Evolutionary conservation across 2,329 filamentous ascomycete genomes (phyloP), one percentile per base, ranked within the genome.

Genomic region (Fusarium begoniae): DNA sequence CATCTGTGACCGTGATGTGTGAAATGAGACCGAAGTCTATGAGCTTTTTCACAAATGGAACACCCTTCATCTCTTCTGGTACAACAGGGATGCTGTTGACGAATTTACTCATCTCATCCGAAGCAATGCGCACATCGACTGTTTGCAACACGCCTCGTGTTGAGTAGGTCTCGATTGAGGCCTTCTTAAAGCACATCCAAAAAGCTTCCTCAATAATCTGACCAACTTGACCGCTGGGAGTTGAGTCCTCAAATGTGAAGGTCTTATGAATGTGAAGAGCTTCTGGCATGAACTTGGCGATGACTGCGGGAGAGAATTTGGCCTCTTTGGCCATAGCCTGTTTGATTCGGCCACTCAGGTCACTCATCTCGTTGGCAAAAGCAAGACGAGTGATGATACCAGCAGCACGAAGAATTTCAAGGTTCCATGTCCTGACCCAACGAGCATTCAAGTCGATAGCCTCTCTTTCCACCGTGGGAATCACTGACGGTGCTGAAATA

Each of bases 401-500:
- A 24, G 96, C 94, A 37, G 95, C 93, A 48, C 96, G 90, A 44
- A 99, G 87, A 87, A 99, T 94, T 80, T 98, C 96, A 28, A 94
- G 88, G 78, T 99, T 99, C 97, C 96, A 99, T 22, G 92, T 94
- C 71, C 95, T 92, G 22, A 99, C 96, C 87, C 95, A 98, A 63
- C 95, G 91, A 22, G 96, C 97, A 81, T 99, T 98, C 72, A 99
- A 87, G 82, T 99, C 96, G 66, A 99, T 98, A 61, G 94, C 96
- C 81, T 99, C 96, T 80, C 96, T 91, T 82, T 99, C 96, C 6
- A 99, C 97, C 0, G 96, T 99, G 1, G 96, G 96, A 65, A 99
- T 99, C 20, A 99, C 92, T 0, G 96, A 98, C 3, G 95, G 96
- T 1, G 96, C 96, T 18, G 96, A 98, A 37, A 99, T 93, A 81